Conservation (phyloP, 768 basidiomycete species). For the Leccinum subtestaceum region DNA sequence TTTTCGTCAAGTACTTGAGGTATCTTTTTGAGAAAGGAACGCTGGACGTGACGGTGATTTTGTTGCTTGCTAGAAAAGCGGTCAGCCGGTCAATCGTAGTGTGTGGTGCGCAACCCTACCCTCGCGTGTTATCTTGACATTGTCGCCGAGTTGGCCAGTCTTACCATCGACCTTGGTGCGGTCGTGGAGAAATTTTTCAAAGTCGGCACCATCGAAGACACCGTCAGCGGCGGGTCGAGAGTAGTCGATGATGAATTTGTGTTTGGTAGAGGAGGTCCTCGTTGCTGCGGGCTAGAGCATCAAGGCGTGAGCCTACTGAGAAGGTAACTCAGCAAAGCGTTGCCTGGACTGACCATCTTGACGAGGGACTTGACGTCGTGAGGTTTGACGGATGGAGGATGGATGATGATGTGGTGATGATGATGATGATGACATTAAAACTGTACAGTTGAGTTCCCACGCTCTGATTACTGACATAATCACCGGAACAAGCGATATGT, state of each 20-base stretch:
- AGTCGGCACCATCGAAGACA: slow-evolving; percentile 61
- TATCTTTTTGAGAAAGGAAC: slow-evolving; percentile 96
- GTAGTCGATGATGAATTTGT: slow-evolving; percentile 85
- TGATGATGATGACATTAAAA: slow-evolving; percentile 25
- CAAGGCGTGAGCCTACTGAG: slow-evolving; percentile 83
- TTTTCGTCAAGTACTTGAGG: slow-evolving; percentile 98
- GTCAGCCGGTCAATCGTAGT: slow-evolving; percentile 1
- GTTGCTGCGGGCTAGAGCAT: slow-evolving; percentile 51
- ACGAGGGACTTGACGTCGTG: slow-evolving; percentile 7
- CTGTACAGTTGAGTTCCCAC: slow-evolving; percentile 51
- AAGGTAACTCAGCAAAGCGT: slow-evolving; percentile 87
- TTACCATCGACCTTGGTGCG: slow-evolving; percentile 93
- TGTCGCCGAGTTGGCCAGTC: slow-evolving; percentile 88
- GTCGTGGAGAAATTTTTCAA: slow-evolving; percentile 90
- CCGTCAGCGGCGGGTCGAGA: slow-evolving; percentile 71
- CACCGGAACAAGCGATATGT: slow-evolving; percentile 5
- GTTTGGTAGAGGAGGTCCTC: slow-evolving; percentile 55
- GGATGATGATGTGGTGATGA: background rate
- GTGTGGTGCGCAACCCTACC: slow-evolving; percentile 44
- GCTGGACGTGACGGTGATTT: slow-evolving; percentile 80
- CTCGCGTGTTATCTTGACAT: slow-evolving; percentile 82
- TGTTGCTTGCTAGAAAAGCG: slow-evolving; percentile 57
- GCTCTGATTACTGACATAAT: slow-evolving; percentile 10
- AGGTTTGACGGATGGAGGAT: background rate
- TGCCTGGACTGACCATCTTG: slow-evolving; percentile 75